phyloP scores from a whole-genome alignment of 257 asterid species.

The Hygrophila difformis region DNA sequence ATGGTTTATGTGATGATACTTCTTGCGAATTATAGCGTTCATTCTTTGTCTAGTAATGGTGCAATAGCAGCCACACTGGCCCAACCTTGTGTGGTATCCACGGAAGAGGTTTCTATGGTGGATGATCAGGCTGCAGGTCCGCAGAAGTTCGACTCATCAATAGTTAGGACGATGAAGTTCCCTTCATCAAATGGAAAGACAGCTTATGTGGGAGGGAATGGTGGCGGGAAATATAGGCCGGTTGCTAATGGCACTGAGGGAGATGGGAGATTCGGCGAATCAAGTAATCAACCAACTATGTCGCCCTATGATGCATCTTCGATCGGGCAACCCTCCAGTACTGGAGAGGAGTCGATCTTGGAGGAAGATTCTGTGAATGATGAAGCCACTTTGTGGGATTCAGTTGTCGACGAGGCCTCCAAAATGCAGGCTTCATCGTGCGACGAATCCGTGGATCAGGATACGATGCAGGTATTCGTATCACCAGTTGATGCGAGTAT shows the following conservation, averaged over 20 bases:
- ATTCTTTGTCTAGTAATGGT: constrained; percentile 50
- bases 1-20: constrained; percentile 94
- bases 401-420: constrained; percentile 60
- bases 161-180: constrained; percentile 31
- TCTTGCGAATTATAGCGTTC: constrained; percentile 80
- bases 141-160: constrained; percentile 45
- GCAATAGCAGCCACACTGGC: constrained; percentile 45
- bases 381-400: constrained; percentile 57
- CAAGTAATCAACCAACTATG: constrained; percentile 20
- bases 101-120: constrained; percentile 31
- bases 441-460: constrained; percentile 59
- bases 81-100: constrained; percentile 21
- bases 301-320: constrained; percentile 31
- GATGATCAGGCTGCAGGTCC: constrained; percentile 28
- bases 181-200: constrained; percentile 52
- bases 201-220: constrained; percentile 51
- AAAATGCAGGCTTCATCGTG: constrained; percentile 30
- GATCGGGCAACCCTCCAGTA: constrained; percentile 23
- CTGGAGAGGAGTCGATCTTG: constrained; percentile 48
- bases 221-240: constrained; percentile 53
- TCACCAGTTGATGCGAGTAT: constrained; percentile 61
- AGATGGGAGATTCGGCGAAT: constrained; percentile 60
- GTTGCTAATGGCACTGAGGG: constrained; percentile 66
- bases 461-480: constrained; percentile 41
- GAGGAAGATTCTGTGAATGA: constrained; percentile 34